Conservation (phyloP, 306 rosid species). For the barrel medic (Medicago truncatula) region MtrunA17r5.0-ANR NC_053046.1:2501501-2502000, state of each 20-base stretch:
- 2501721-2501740: neutral
- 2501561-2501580: slow-evolving; percentile 6
- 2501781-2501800: slow-evolving; percentile 63
- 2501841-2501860: slow-evolving; percentile 63
- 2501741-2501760: slow-evolving; percentile 7
- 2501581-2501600: slow-evolving; percentile 44
- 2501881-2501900: slow-evolving; percentile 47
- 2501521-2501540: neutral
- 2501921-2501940: slow-evolving; percentile 36
- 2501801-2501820: slow-evolving; percentile 65
- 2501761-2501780: slow-evolving; percentile 11
- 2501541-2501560: slow-evolving; percentile 7
- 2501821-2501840: slow-evolving; percentile 83
- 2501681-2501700: neutral
- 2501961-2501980: neutral
- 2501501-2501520: slow-evolving; percentile 1
- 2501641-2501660: slow-evolving; percentile 63
- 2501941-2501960: slow-evolving; percentile 33
- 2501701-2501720: neutral
- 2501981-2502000: slow-evolving; percentile 28
- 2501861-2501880: slow-evolving; percentile 56
- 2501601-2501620: slow-evolving; percentile 50
- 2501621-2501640: slow-evolving; percentile 65
- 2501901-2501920: neutral
- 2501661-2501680: slow-evolving; percentile 45